Evolutionary conservation across 129 eudicot species (phyloP).

Genomic region (Tanacetum coccineum): DNA sequence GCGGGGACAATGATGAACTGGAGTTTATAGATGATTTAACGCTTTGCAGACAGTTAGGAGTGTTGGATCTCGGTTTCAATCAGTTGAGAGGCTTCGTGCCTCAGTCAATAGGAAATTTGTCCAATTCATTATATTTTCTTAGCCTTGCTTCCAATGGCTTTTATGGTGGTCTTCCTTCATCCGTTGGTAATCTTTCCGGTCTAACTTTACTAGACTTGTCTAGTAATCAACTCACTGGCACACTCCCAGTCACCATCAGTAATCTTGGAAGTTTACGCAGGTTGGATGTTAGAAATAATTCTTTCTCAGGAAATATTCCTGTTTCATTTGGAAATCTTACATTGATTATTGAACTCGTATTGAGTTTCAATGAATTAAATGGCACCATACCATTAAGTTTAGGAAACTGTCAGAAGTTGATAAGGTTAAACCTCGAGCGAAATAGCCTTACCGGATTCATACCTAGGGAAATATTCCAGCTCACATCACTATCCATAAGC

Average conservation of each 20-base stretch:
- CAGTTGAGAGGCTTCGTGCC: constrained; percentile 30
- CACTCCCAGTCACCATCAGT: constrained; percentile 26
- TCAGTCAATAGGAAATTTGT: constrained; percentile 27
- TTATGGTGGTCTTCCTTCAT: constrained; percentile 31
- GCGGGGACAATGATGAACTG: constrained; percentile 35
- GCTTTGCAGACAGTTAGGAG: constrained; percentile 20
- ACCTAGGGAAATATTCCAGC: constrained; percentile 24
- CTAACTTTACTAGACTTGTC: constrained; percentile 23
- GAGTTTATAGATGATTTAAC: constrained; percentile 20
- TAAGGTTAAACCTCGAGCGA: constrained; percentile 15
- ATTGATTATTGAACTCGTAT: constrained; percentile 13
- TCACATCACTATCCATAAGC: constrained; percentile 21
- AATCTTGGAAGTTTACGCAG: constrained; percentile 19
- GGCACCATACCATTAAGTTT: constrained; percentile 33
- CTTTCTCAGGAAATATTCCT: constrained; percentile 29
- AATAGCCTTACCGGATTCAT: constrained; percentile 38
- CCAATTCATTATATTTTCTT: constrained; percentile 13
- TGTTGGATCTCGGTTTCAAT: constrained; percentile 22
- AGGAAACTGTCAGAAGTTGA: constrained; percentile 24
- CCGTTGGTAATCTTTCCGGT: constrained; percentile 22
- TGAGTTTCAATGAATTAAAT: constrained; percentile 19
- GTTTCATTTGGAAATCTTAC: constrained; percentile 26
- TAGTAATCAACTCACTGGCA: constrained; percentile 20
- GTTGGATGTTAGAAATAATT: constrained; percentile 18
- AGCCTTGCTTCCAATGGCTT: constrained; percentile 4